phyloP scores from a whole-genome alignment of 148 eudicot species.

The Chenopodium berlandieri region DNA sequence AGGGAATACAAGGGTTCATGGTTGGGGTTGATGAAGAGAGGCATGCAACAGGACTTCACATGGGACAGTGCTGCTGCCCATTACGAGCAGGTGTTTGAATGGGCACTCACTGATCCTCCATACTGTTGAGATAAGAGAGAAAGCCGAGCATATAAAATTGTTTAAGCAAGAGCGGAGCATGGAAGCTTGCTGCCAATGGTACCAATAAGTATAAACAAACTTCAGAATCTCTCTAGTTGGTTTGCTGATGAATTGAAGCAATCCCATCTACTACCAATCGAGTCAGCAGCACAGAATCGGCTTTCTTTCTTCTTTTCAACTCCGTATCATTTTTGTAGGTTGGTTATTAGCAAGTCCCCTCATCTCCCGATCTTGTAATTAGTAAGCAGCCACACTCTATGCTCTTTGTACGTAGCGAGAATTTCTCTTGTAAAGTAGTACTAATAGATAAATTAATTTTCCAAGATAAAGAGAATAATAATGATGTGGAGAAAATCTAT shows the following conservation, averaged over 20 bases:
- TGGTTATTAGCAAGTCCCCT: constrained; percentile 8
- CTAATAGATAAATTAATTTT: background rate
- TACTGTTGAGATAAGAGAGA: constrained; percentile 34
- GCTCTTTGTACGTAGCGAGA: constrained; percentile 13
- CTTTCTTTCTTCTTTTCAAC: background rate
- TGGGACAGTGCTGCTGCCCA: constrained; percentile 95
- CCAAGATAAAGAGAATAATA: background rate
- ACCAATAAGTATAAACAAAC: background rate
- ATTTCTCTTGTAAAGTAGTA: constrained; percentile 9
- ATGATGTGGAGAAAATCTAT: background rate
- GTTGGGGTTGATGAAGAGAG: constrained; percentile 87
- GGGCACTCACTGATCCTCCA: constrained; percentile 87
- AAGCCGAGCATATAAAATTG: background rate
- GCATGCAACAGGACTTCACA: constrained; percentile 72
- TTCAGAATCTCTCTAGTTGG: background rate
- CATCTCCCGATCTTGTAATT: background rate
- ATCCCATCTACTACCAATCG: background rate
- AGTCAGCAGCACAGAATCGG: background rate
- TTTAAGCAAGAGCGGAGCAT: background rate
- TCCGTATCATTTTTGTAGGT: constrained; percentile 8
- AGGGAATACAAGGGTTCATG: constrained; percentile 71
- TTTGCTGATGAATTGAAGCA: background rate
- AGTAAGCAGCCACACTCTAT: background rate
- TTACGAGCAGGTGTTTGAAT: constrained; percentile 79
- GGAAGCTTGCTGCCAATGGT: background rate